Base-by-base conservation (phyloP, 2,329 filamentous ascomycete genomes). In the Lachnellula suecica region DNA sequence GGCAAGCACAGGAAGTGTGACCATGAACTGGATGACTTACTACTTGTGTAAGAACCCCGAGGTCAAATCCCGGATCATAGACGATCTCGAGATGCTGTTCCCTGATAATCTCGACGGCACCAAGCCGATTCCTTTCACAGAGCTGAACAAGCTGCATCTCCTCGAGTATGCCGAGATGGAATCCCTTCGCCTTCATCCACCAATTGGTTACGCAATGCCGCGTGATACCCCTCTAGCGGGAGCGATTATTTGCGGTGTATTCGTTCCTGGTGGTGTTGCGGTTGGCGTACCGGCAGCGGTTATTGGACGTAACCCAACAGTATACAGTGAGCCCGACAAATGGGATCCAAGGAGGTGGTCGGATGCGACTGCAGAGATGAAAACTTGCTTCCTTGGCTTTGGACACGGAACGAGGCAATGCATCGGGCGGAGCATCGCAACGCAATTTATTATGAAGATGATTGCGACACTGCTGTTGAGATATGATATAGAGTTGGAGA, bases 11-110 rank as follows among this genome's bases (percentile, higher is more conserved):
- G 53, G 53, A 2, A 47, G 41, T 17, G 50, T 56, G 9, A 56
- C 54, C 7, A 53, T 56, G 50, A 53, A 41, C 24, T 56, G 50
- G 50, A 53, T 56, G 47, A 51, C 44, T 11, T 56, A 56, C 40
- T 56, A 56, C 35, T 40, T 56, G 8, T 56, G 54, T 25, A 53
- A 56, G 41, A 56, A 53, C 20, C 54, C 54, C 2, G 25, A 20
- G 3, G 27, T 53, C 19, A 56, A 49, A 47, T 19, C 11, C 15
- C 42, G 42, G 2, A 47, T 56, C 27, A 44, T 51, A 34, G 45
- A 42, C 7, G 44, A 47, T 6, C 47, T 56, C 3, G 43, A 51
- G 23, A 20, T 8, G 11, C 47, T 51, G 44, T 56, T 56, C 20
- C 54, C 54, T 2, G 43, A 51, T 22, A 53, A 53, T 23, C 4